phyloP scores from a whole-genome alignment of 352 stramenopile species.

The Phytophthora citrophthora region DNA sequence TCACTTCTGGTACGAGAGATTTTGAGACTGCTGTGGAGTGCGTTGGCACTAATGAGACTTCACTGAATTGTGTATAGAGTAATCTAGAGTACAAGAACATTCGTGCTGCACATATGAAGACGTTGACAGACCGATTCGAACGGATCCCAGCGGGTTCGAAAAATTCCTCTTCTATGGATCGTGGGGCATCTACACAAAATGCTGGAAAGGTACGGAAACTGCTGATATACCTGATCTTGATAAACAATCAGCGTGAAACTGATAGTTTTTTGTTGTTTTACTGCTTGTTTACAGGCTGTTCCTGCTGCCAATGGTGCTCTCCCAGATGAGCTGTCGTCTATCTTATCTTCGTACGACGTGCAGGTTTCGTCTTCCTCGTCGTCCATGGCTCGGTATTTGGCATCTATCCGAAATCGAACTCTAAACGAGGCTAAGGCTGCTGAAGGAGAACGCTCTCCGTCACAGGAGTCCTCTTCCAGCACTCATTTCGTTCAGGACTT shows the following conservation, averaged over 20 bases:
- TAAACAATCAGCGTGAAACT: neutral
- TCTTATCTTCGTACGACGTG: conserved; percentile 56
- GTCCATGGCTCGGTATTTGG: conserved; percentile 63
- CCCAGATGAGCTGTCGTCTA: conserved; percentile 43
- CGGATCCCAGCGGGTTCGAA: conserved; percentile 14
- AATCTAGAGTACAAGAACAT: conserved; percentile 82
- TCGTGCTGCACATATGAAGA: conserved; percentile 78
- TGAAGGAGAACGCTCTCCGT: conserved; percentile 45
- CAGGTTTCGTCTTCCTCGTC: conserved; percentile 51
- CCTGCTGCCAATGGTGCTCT: conserved; percentile 1
- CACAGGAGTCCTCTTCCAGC: conserved; percentile 47
- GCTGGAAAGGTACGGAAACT: conserved; percentile 16
- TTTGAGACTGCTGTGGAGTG: neutral
- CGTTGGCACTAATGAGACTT: neutral
- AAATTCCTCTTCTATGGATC: neutral
- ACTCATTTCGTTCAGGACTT: conserved; percentile 33
- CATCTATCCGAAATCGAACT: conserved; percentile 51
- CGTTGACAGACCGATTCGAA: conserved; percentile 65
- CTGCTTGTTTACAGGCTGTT: conserved; percentile 2
- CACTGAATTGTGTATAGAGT: conserved; percentile 33
- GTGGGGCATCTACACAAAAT: neutral
- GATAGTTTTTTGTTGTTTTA: neutral
- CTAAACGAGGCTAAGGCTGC: conserved; percentile 43
- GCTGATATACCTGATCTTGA: neutral
- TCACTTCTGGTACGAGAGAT: conserved; percentile 63